These are phyloP conservation scores for Alternaria arbusti DNA, from an alignment of 2,329 filamentous ascomycete species.

Conservation along the genomic window DNA sequence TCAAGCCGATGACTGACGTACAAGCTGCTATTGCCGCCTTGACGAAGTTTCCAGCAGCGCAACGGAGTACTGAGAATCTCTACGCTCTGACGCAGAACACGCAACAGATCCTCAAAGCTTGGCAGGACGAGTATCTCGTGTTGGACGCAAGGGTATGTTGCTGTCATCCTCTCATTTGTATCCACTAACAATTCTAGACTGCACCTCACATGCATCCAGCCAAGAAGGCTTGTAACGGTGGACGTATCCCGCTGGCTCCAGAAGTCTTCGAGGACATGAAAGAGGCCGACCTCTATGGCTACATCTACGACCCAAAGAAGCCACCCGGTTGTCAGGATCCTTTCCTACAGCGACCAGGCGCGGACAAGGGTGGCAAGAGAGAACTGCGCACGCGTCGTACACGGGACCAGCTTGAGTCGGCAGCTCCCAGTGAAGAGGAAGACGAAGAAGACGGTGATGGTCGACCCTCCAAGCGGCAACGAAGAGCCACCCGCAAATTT, in stretches of 20 bases:
- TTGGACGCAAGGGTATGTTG: conserved; percentile 54
- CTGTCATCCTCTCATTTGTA: conserved; percentile 23
- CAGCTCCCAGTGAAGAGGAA: conserved; percentile 47
- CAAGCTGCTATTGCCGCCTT: conserved; percentile 52
- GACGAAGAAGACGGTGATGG: conserved; percentile 44
- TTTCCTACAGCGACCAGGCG: conserved; percentile 58
- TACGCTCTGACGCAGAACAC: conserved; percentile 63
- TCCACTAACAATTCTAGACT: conserved; percentile 46
- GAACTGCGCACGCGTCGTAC: conserved; percentile 55
- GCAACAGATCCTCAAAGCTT: conserved; percentile 58
- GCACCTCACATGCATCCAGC: conserved; percentile 58
- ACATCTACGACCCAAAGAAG: conserved; percentile 62
- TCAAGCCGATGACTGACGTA: conserved; percentile 51
- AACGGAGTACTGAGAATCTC: conserved; percentile 59
- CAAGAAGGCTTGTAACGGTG: conserved; percentile 59
- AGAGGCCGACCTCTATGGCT: conserved; percentile 66
- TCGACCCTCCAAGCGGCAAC: conserved; percentile 40
- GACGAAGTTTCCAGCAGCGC: conserved; percentile 50
- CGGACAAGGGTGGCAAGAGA: conserved; percentile 53
- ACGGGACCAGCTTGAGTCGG: conserved; percentile 48
- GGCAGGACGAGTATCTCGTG: conserved; percentile 66
- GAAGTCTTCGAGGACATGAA: conserved; percentile 65
- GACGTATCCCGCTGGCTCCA: conserved; percentile 53
- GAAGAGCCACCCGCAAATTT: conserved; percentile 44
- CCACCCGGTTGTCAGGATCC: conserved; percentile 61